These are phyloP conservation scores for Periconia sp. DNA, from an alignment of 2,329 filamentous ascomycete genomes.

Conservation along the genomic window DNA sequence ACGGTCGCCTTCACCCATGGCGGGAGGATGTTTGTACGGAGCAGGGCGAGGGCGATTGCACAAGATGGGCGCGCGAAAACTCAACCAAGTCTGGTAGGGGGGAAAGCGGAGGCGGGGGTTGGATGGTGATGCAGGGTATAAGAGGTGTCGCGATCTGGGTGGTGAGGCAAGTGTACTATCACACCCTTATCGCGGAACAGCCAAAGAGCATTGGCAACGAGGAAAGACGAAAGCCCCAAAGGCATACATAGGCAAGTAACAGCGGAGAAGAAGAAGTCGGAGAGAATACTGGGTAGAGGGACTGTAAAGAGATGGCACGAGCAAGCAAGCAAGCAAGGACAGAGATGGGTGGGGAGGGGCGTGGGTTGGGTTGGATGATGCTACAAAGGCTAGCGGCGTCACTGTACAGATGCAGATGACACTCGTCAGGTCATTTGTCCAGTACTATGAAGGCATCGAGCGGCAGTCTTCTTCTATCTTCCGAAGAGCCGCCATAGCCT, in stretches of 20 bases:
- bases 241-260: slow-evolving; percentile 4
- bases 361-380: slow-evolving; percentile 3
- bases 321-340: slow-evolving; percentile 2
- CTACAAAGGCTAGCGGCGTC: slow-evolving; percentile 16
- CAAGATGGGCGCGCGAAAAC: background rate
- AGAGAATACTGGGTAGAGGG: background rate
- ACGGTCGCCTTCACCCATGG: slow-evolving; percentile 36
- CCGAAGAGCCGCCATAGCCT: slow-evolving; percentile 7
- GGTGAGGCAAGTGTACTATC: background rate
- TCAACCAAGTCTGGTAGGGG: too few species aligned
- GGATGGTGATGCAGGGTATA: slow-evolving; percentile 8
- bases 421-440: too few species aligned
- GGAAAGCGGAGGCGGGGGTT: background rate
- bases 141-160: background rate
- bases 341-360: slow-evolving; percentile 2
- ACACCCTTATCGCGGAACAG: slow-evolving; percentile 6
- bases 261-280: background rate
- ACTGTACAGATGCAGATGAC: slow-evolving; percentile 6
- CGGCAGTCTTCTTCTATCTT: slow-evolving; percentile 4
- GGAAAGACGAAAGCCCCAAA: slow-evolving; percentile 9
- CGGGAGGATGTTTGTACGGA: slow-evolving; percentile 1
- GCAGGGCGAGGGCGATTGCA: background rate
- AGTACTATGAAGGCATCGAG: slow-evolving; percentile 1
- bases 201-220: slow-evolving; percentile 10
- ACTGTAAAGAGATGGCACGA: background rate